phyloP scores from a whole-genome alignment of 2,329 filamentous ascomycete species.

The Pestalotiopsis sp. region DNA sequence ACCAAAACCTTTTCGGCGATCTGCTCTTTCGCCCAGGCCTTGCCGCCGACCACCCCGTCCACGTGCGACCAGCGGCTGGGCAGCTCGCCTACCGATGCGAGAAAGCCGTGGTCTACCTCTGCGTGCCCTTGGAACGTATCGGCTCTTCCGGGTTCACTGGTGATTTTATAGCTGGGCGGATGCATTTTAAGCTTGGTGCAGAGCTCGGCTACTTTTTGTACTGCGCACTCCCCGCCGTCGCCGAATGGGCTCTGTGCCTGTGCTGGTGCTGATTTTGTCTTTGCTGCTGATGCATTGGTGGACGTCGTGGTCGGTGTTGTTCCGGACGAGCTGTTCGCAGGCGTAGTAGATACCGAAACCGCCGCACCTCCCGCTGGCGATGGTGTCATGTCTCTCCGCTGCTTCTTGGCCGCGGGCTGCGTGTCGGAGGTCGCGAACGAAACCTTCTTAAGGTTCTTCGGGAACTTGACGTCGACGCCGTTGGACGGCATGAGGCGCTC shows the following conservation, averaged over 20 bases:
- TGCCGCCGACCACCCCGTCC: slow-evolving; percentile 35
- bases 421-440: neutral
- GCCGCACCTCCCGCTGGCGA: neutral
- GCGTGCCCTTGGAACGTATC: neutral
- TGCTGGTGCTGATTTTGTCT: neutral
- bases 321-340: neutral
- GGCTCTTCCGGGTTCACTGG: neutral
- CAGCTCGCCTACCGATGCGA: slow-evolving; percentile 15
- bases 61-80: slow-evolving; percentile 38
- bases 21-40: slow-evolving; percentile 37
- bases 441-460: slow-evolving; percentile 10
- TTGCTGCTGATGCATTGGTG: neutral
- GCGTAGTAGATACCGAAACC: neutral
- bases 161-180: neutral
- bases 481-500: slow-evolving; percentile 30
- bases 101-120: neutral
- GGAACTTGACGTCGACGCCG: slow-evolving; percentile 21
- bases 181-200: neutral
- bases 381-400: neutral
- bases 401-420: no score
- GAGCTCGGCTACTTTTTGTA: neutral
- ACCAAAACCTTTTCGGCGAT: slow-evolving; percentile 43
- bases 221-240: neutral
- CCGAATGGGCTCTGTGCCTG: neutral
- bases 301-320: neutral